Percentiles rank a stretch among this genome's conserved stretches.
These are phyloP conservation scores for Cyclocybe cylindracea DNA, from an alignment of 768 basidiomycete genomes.

Conservation along the genomic window DNA sequence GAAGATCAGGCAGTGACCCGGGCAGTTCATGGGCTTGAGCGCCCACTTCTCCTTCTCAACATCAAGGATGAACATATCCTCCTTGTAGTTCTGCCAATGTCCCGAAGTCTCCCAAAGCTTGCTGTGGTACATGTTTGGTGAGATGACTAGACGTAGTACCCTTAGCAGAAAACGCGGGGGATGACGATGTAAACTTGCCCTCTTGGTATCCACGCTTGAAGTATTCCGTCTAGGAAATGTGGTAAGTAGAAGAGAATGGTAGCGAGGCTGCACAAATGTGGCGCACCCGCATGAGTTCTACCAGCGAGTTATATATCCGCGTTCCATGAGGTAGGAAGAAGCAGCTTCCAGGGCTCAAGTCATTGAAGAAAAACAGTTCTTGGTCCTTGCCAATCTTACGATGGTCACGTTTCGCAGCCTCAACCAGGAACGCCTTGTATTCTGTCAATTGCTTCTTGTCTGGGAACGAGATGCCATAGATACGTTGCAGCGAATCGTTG, in stretches of 20 bases:
- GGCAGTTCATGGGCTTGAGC: constrained; percentile 99
- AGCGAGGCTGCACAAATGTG: not conserved
- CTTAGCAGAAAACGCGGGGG: not conserved
- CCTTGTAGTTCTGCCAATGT: constrained; percentile 97
- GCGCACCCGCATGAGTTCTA: constrained; percentile 88
- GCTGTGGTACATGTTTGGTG: constrained; percentile 95
- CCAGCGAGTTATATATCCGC: constrained; percentile 91
- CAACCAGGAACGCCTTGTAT: constrained; percentile 93
- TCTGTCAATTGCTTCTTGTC: constrained; percentile 94
- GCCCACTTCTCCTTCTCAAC: constrained; percentile 96
- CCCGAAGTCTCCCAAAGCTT: constrained; percentile 99
- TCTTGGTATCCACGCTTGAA: constrained; percentile 95
- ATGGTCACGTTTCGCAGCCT: constrained; percentile 98
- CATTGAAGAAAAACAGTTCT: constrained; percentile 99
- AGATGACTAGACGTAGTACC: constrained; percentile 66
- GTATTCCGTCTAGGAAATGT: constrained; percentile 71
- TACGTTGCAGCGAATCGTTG: constrained; percentile 93
- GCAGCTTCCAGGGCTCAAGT: constrained; percentile 89
- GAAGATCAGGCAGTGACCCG: constrained; percentile 94
- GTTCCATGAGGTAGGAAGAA: constrained; percentile 99
- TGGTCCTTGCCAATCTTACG: constrained; percentile 97
- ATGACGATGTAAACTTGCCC: constrained; percentile 44
- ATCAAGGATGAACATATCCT: constrained; percentile 95
- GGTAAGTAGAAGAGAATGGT: not conserved
- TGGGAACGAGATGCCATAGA: constrained; percentile 99